Conservation (phyloP, 75 land plant genomes). For the Picea sitchensis region DNA sequence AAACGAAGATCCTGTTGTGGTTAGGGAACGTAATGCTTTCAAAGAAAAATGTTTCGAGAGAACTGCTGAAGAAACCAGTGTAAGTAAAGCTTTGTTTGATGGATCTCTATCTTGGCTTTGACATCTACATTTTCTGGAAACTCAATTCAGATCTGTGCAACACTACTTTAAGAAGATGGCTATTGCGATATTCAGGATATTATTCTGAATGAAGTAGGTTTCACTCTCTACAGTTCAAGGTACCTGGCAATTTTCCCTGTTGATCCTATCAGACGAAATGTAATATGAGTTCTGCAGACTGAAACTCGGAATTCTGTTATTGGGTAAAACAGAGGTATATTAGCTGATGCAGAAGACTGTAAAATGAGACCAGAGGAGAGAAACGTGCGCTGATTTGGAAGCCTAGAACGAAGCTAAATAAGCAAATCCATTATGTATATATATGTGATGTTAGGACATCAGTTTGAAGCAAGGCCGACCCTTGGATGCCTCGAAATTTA, state of each 20-base stretch:
- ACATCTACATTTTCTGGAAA: not conserved
- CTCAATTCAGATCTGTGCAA: not conserved
- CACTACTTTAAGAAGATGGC: not conserved
- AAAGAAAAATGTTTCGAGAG: not conserved
- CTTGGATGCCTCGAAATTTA: too few relatives aligned
- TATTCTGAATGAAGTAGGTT: not conserved
- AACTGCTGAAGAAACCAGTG: not conserved
- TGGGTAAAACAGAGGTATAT: not conserved
- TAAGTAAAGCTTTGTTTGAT: not conserved
- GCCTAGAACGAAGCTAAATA: too few relatives aligned
- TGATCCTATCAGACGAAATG: not conserved
- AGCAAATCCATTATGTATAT: too few relatives aligned
- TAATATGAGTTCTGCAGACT: not conserved
- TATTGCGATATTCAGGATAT: not conserved
- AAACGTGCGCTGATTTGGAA: too few relatives aligned
- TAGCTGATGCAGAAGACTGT: not conserved
- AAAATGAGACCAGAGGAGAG: too few relatives aligned
- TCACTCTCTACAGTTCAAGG: not conserved
- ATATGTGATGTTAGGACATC: too few relatives aligned
- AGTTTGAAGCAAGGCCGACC: too few relatives aligned
- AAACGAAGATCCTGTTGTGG: too few relatives aligned
- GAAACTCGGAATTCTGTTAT: not conserved
- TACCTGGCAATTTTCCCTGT: not conserved
- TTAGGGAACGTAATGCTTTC: constrained; percentile 1
- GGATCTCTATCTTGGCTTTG: not conserved